Conservation (phyloP, 345 rosid species). For the Nephelium lappaceum region DNA sequence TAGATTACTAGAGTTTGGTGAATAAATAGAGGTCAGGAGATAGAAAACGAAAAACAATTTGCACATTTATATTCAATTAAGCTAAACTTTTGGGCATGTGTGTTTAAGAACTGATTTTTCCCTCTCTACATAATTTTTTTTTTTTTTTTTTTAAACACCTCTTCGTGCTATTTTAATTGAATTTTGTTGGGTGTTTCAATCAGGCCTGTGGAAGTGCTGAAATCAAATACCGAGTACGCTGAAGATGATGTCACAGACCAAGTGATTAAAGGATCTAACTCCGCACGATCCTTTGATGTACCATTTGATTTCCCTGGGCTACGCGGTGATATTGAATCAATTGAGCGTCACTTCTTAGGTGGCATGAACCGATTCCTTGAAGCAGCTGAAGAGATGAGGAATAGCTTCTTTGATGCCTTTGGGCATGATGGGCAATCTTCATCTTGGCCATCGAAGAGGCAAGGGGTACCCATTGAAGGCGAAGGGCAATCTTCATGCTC, state of each 20-base stretch:
- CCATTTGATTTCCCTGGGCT: conserved; percentile 75
- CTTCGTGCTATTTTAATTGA: background rate
- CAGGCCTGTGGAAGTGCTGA: conserved; percentile 73
- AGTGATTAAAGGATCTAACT: conserved; percentile 42
- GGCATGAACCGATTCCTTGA: conserved; percentile 62
- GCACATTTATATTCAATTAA: background rate
- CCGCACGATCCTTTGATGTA: conserved; percentile 31
- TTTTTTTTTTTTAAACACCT: no score
- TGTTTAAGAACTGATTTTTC: background rate
- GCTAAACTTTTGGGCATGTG: background rate
- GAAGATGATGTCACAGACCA: conserved; percentile 88
- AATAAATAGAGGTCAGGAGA: background rate
- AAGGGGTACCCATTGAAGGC: conserved; percentile 39
- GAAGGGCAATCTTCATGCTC: conserved; percentile 36
- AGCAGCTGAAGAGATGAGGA: conserved; percentile 75
- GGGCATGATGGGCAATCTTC: conserved; percentile 38
- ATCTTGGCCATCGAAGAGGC: conserved; percentile 37
- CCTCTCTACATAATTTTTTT: background rate
- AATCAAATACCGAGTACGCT: conserved; percentile 78
- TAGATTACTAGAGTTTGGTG: background rate
- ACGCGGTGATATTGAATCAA: conserved; percentile 60
- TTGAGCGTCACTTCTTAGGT: conserved; percentile 60
- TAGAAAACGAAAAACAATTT: background rate
- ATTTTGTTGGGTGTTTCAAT: conserved; percentile 9
- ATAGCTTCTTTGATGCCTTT: conserved; percentile 55